A percentile compares a stretch with the other conserved stretches of the same genome.
Conservation (phyloP, 768 basidiomycete species). For the Boletus fagicola region DNA sequence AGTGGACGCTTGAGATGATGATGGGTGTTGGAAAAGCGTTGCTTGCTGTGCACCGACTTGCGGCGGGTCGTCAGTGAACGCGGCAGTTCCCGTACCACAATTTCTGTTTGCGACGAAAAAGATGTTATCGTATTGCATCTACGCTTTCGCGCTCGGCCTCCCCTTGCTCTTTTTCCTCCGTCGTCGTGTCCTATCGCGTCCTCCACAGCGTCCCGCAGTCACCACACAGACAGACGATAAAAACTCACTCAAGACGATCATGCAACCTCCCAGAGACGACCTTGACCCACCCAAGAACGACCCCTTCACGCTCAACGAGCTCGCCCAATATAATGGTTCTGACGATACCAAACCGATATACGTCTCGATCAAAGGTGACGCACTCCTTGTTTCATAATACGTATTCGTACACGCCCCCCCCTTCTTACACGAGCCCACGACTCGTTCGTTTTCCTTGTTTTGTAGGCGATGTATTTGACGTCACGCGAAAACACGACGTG, state of each 20-base stretch:
- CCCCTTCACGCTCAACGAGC: conserved; percentile 66
- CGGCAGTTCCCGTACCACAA: conserved; percentile 17
- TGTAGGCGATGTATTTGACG: conserved; percentile 81
- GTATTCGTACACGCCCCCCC: background rate
- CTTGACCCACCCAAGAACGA: conserved; percentile 73
- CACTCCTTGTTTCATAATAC: conserved; percentile 33
- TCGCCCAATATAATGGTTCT: conserved; percentile 71
- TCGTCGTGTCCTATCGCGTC: conserved; percentile 8
- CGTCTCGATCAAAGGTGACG: conserved; percentile 86
- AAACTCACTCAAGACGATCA: conserved; percentile 54
- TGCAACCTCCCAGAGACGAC: conserved; percentile 64
- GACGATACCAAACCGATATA: conserved; percentile 71
- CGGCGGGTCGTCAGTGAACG: background rate
- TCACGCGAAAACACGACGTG: conserved; percentile 78
- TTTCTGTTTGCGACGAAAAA: conserved; percentile 3
- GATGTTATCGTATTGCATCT: conserved; percentile 25
- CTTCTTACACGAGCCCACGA: background rate
- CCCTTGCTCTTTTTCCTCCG: conserved; percentile 30
- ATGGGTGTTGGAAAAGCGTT: too few species aligned
- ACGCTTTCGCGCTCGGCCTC: conserved; percentile 32
- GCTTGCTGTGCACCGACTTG: background rate
- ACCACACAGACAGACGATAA: conserved; percentile 24
- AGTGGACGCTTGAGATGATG: too few species aligned
- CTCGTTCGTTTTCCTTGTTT: background rate
- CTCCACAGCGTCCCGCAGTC: conserved; percentile 7